phyloP scores from a whole-genome alignment of 2,329 filamentous ascomycete genomes.

The Geosmithia putterillii region DNA sequence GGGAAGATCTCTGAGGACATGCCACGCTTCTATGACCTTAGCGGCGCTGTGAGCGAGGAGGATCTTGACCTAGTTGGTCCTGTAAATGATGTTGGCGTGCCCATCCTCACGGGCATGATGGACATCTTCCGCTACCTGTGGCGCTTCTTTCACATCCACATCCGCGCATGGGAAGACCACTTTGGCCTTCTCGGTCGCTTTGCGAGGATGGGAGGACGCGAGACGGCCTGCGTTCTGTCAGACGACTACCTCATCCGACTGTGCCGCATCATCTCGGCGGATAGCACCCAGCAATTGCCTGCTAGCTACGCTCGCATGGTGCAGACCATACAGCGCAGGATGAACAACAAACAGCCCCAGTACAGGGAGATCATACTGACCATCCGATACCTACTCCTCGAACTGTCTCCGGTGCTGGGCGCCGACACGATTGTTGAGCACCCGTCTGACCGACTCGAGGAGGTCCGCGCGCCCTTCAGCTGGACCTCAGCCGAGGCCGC shows the following conservation, averaged over 20 bases:
- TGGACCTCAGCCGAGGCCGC: slow-evolving; percentile 34
- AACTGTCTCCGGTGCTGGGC: slow-evolving; percentile 25
- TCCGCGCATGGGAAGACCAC: slow-evolving; percentile 64
- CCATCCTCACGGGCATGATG: slow-evolving; percentile 25
- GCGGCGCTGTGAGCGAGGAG: background rate
- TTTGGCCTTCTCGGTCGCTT: slow-evolving; percentile 62
- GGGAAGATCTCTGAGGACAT: slow-evolving; percentile 33
- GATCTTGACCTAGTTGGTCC: background rate
- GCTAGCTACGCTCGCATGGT: slow-evolving; percentile 43
- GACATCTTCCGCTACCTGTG: slow-evolving; percentile 44
- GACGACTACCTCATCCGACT: slow-evolving; percentile 46
- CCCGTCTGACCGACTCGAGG: slow-evolving; percentile 23
- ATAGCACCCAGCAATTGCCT: slow-evolving; percentile 36
- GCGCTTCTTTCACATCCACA: slow-evolving; percentile 46
- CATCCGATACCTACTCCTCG: slow-evolving; percentile 29
- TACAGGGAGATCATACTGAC: slow-evolving; percentile 42
- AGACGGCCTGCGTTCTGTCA: slow-evolving; percentile 47
- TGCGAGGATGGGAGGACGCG: slow-evolving; percentile 44
- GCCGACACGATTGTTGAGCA: slow-evolving; percentile 23
- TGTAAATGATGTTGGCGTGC: background rate
- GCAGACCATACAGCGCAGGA: slow-evolving; percentile 35
- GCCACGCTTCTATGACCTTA: slow-evolving; percentile 20
- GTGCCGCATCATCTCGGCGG: slow-evolving; percentile 49
- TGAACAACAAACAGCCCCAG: slow-evolving; percentile 35
- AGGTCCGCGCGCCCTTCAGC: slow-evolving; percentile 21